A percentile compares a stretch with the other conserved stretches of the same genome.
These are phyloP conservation scores for Rhizophagus sp. DNA, from an alignment of 192 early-diverging fungal genomes.

Conservation along the genomic window DNA sequence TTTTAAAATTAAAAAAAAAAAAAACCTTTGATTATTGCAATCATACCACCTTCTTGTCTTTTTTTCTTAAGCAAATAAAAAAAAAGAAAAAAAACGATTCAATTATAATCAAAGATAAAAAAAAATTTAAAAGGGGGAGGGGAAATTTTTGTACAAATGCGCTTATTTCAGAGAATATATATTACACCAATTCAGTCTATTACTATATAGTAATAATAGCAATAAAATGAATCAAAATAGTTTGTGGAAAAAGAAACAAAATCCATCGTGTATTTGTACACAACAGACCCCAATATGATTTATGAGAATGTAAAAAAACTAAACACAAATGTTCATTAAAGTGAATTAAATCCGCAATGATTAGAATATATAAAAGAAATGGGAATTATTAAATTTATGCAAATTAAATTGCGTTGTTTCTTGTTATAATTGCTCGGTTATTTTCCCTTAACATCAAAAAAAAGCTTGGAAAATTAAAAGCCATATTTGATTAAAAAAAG, in stretches of 20 bases:
- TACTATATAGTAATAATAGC: not conserved
- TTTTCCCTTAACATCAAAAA: not conserved
- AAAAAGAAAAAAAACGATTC: too few species aligned
- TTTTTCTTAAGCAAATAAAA: too few species aligned
- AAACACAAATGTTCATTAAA: not conserved
- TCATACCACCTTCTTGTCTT: too few species aligned
- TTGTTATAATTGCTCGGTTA: not conserved
- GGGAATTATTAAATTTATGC: not conserved
- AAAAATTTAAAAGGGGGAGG: slow-evolving; percentile 11
- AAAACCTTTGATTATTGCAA: too few species aligned
- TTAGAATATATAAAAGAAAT: not conserved
- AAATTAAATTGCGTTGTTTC: not conserved
- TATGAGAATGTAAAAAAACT: not conserved
- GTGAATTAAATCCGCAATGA: not conserved
- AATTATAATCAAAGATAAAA: too few species aligned
- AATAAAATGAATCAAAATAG: not conserved
- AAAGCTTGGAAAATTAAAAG: not conserved
- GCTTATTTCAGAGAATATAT: not conserved
- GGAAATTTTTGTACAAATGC: not conserved
- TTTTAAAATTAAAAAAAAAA: too few species aligned
- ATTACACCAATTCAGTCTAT: not conserved
- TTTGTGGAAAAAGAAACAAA: not conserved
- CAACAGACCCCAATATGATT: not conserved
- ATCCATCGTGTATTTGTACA: not conserved
- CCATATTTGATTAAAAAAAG: not conserved